These are phyloP conservation scores for Chrysopogon serrulatus DNA, from an alignment of 176 grass and related monocot genomes.

Conservation along the genomic window DNA sequence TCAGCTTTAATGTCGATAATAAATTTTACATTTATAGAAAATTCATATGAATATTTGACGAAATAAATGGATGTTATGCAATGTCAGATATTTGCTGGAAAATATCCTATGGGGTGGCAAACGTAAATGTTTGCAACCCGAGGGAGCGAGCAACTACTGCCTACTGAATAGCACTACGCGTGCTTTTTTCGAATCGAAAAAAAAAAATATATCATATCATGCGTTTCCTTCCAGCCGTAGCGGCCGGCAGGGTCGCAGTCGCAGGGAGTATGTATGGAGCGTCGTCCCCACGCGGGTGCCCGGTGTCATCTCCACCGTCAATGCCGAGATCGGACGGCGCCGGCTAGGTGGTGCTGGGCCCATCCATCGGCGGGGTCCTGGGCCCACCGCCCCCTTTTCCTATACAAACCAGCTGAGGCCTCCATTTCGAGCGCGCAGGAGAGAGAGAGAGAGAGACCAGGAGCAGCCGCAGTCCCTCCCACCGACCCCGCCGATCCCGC, in stretches of 20 bases:
- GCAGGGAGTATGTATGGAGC: not conserved
- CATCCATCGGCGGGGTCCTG: too few species aligned
- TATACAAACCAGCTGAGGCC: slow-evolving; percentile 18
- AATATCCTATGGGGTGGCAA: not conserved
- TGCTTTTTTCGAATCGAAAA: not conserved
- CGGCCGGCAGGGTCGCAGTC: not conserved
- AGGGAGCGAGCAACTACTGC: too few species aligned
- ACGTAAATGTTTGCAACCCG: not conserved
- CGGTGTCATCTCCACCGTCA: not conserved
- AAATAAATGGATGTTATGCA: not conserved
- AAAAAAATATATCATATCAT: too few species aligned
- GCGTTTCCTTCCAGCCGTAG: not conserved
- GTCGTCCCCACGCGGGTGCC: not conserved
- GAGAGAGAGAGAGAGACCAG: not conserved
- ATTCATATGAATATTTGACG: not conserved
- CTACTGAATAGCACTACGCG: not conserved
- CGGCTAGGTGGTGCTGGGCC: not conserved
- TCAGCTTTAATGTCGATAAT: not conserved
- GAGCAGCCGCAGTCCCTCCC: not conserved
- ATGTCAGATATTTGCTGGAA: not conserved
- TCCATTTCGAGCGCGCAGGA: not conserved
- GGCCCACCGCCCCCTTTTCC: not conserved
- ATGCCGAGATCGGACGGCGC: not conserved
- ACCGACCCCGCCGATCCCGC: not conserved
- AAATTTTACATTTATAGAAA: not conserved